These are phyloP conservation scores for Lenzites betulinus DNA, from an alignment of 768 basidiomycete species.

Conservation along the genomic window DNA sequence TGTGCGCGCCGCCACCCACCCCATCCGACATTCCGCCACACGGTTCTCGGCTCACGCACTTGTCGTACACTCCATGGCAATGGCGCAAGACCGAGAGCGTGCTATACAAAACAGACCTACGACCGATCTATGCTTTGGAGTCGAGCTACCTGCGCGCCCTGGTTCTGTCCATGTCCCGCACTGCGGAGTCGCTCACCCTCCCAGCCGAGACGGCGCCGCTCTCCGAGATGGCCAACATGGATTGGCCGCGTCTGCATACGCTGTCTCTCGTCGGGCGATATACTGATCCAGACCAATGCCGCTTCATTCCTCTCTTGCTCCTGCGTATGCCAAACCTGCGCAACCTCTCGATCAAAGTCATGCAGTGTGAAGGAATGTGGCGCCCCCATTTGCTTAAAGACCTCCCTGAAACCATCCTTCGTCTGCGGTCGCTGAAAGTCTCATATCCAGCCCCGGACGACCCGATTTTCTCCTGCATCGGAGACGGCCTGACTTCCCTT, in stretches of 20 bases:
- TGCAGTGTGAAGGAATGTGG: not conserved
- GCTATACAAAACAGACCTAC: not conserved
- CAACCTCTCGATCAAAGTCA: not conserved
- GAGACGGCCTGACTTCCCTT: not conserved
- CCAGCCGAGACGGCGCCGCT: not conserved
- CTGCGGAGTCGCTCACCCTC: not conserved
- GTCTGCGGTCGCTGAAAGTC: not conserved
- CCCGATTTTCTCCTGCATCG: not conserved
- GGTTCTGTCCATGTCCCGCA: not conserved
- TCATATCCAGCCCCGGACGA: slow-evolving; percentile 4
- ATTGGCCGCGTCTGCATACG: not conserved
- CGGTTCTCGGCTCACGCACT: not conserved
- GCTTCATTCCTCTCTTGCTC: not conserved
- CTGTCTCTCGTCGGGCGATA: not conserved
- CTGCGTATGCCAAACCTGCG: not conserved
- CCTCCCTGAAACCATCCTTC: not conserved
- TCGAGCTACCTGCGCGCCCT: not conserved
- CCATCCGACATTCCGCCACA: not conserved
- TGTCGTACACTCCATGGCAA: not conserved
- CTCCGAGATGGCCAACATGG: not conserved
- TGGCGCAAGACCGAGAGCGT: not conserved
- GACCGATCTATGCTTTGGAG: not conserved
- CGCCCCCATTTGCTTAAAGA: not conserved
- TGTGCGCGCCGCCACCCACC: not conserved
- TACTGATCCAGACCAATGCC: not conserved